Base-by-base conservation (phyloP, 202 grass and related monocot species). In the Digitaria exilis region DNA sequence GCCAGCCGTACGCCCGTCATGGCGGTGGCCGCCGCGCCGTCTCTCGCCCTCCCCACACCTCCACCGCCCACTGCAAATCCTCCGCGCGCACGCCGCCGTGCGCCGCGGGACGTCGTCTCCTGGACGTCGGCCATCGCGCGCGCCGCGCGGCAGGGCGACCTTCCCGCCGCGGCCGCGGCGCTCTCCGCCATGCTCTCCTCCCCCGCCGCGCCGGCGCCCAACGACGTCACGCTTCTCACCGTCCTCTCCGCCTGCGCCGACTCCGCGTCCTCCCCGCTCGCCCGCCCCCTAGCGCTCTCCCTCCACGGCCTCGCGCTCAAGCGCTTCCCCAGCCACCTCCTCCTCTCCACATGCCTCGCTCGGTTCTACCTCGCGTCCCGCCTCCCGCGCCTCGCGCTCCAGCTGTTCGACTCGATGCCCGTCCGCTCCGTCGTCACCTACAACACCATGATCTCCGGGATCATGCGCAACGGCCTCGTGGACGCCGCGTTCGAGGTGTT, bases 381-480 rank as follows among this genome's bases (percentile, higher is more conserved):
- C 84, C 74, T 80, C 57, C 85, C 87, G 28, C 87, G 85, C 80
- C 83, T 94, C 51, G 86, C 82, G 70, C 74, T 88, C 76, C 82
- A 92, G 76, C 22, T 81, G 19, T 90, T 87, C 73, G 80, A 71
- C 18, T 5, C 32, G 2, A 76, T 66, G 68, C 80, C 84, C 22
- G 31, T 76, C 24, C 68, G 89, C 35, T 90, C 86, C 1, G 45
- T 69, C 10, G 69, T 92, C 60, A 91, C 92, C 44, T 84, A 90
- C 79, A 94, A 92, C 69, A 97, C 90, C 12, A 81, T 97, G 88
- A 68, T 94, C 50, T 84, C 84, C 1, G 84, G 73, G 13, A 77
- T 79, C 42, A 44, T 75, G 45, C 87, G 84, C 0, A 80, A 82
- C 71, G 80, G 79, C 39, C 77, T 77, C n/a, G 75, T 86, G 1